phyloP scores from a whole-genome alignment of 2,329 filamentous ascomycete species.

The Venturia aucupariae region DNA sequence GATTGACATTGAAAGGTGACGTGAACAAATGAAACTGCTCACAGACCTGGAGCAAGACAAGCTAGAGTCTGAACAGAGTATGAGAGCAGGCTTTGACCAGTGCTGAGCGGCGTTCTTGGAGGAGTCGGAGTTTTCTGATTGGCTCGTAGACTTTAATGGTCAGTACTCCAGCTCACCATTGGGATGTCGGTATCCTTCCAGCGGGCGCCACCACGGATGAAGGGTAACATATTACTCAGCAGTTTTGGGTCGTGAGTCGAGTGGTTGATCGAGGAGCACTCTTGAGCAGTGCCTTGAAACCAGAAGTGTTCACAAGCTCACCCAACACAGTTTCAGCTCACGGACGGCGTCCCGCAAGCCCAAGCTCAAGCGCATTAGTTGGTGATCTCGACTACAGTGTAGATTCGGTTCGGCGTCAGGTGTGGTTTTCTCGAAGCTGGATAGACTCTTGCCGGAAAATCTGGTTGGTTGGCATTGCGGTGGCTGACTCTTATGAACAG shows the following conservation, averaged over 20 bases:
- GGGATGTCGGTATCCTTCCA: background rate
- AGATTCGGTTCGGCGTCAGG: background rate
- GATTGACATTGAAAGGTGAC: background rate
- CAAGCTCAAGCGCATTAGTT: background rate
- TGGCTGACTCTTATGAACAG: slow-evolving; percentile 1
- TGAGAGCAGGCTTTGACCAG: background rate
- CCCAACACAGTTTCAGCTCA: background rate
- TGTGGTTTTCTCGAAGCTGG: slow-evolving; percentile 4
- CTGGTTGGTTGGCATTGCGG: background rate
- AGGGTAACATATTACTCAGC: background rate
- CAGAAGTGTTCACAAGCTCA: slow-evolving; percentile 1
- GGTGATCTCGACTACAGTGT: too few relatives aligned
- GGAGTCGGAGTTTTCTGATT: background rate
- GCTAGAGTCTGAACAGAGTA: background rate
- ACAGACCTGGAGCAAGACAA: background rate
- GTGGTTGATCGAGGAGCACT: background rate
- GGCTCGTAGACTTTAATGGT: background rate
- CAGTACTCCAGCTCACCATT: background rate
- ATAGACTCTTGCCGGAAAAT: background rate
- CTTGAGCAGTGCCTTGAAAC: background rate
- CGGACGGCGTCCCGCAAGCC: background rate
- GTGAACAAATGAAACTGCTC: background rate
- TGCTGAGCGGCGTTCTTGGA: background rate
- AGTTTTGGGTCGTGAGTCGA: background rate
- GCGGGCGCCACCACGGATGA: background rate